Evolutionary conservation across 176 grass and related monocot species (phyloP), one percentile per base, ranked within the genome.

Genomic region (Avena atlantica): DNA sequence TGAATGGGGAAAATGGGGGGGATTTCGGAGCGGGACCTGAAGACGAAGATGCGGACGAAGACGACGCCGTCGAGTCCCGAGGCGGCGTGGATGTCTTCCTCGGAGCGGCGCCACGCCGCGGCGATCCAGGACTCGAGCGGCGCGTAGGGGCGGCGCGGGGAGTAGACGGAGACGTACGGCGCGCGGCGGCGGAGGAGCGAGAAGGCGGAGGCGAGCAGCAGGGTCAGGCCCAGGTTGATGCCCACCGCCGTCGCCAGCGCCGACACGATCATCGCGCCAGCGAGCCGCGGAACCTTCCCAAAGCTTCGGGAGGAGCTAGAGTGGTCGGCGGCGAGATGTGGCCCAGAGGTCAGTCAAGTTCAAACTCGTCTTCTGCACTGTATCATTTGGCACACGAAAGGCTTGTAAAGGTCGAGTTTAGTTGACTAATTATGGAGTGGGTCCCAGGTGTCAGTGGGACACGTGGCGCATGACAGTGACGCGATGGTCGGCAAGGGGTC

Each of bases 191-290:
- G 96, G 78, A 98, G 89, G 61, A 98, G 80, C 67, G 94, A 71
- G 92, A 94, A 98, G 57, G 84, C 86, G 47, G 83, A 77, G 21
- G 83, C 91, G 65, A 96, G 91, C 45, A 98, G 87, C 68, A 94
- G 45, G 70, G 89, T 91, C 49, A 96, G 81, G 76, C 86, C 90
- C 48, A 98, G 85, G 87, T 98, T 98, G 81, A 98, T 65, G 67
- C 94, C 97, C 83, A 98, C 94, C 57, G 97, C 84, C 86, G 97
- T 98, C 49, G 90, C 75, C 42, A 96, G 87, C 90, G 97, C 97
- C 42, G 97, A 98, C 79, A 98, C 80, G 87, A 98, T 94, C 94
- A 93, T 96, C 50, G 31, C 81, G 62, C 19, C 83, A 55, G 44
- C 71, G 37, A 13, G 74, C 16, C 10, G 14, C 27, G 11, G 34